Base-by-base conservation (phyloP, 1,284 basidiomycete species). In the Rhodotorula sp. region DNA sequence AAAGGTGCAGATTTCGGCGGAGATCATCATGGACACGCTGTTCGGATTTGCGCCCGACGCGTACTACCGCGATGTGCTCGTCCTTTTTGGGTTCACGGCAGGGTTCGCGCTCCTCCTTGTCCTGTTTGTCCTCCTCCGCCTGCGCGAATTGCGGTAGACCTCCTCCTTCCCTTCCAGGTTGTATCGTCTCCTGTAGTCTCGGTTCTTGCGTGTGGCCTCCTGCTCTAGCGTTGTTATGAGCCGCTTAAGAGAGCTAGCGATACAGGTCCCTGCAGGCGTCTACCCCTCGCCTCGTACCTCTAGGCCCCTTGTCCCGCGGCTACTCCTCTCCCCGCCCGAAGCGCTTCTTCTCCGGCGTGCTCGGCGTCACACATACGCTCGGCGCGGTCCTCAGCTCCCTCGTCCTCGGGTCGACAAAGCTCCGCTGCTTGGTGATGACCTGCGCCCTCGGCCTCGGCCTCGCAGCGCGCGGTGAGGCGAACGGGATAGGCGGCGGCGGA, bases 81-180 rank as follows among this genome's bases (percentile, higher is more conserved):
- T 94, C 37, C 81, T 93, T 58, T 92, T 94, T 75, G 92, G 86
- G 0, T 95, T 90, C 80, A 89, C 93, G 66, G 88, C 86, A 7
- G 91, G 89, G 0, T 92, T 92, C 77, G 88, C 85, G 0, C 60
- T 88, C 6, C 81, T 86, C 17, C 87, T 94, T 22, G 86, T 93
- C 69, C 85, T 84, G 13, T 82, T 89, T 34, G 91, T 95, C 21
- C 90, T 90, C 85, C 83, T 88, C 73, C 86, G 86, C 76, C 85
- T 94, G 61, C 84, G 89, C 67, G 92, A 95, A 82, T 84, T 87
- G 76, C 85, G 83, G 80, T 61, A 79, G 51, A 17, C 27, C 48
- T 46, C 50, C 50, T 51, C 50, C 27, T 51, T 27, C 15, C 50
- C 22, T 50, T 27, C 48, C 22, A 2, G 50, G 50, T 51, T 51